phyloP scores from a whole-genome alignment of 129 eudicot genomes.

The Lonicera japonica region DNA sequence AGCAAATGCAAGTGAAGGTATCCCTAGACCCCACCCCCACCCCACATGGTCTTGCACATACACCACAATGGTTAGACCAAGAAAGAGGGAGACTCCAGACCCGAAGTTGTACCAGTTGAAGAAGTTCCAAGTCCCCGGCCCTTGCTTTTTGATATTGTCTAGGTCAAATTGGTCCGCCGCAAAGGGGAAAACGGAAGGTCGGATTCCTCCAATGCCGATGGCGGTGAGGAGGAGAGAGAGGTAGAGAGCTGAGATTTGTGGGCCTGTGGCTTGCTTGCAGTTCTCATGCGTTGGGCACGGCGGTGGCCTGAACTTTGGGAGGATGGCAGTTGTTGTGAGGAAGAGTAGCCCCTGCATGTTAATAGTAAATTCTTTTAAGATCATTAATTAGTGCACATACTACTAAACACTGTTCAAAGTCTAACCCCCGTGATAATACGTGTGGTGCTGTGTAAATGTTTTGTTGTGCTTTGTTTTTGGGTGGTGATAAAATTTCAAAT shows the following conservation, averaged over 20 bases:
- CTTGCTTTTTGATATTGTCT: constrained; percentile 22
- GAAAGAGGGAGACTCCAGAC: constrained; percentile 37
- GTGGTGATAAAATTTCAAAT: too few species aligned
- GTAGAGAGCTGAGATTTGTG: constrained; percentile 38
- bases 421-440: too few species aligned
- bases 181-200: constrained; percentile 49
- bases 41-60: constrained; percentile 52
- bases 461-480: too few species aligned
- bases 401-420: too few species aligned
- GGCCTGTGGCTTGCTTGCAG: constrained; percentile 39
- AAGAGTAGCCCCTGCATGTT: too few species aligned
- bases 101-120: constrained; percentile 53
- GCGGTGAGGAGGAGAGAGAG: constrained; percentile 43
- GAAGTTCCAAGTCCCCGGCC: constrained; percentile 45
- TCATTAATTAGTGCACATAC: too few species aligned
- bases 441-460: too few species aligned
- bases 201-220: constrained; percentile 54
- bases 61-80: constrained; percentile 42
- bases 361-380: too few species aligned
- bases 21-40: constrained; percentile 65
- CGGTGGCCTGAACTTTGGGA: constrained; percentile 73
- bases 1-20: constrained; percentile 48
- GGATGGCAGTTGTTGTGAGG: too few species aligned
- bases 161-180: constrained; percentile 66
- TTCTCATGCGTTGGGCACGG: constrained; percentile 57